Evolutionary conservation across 805 yeast genomes (phyloP).

Genomic region (Saturnispora serradocipensis): DNA sequence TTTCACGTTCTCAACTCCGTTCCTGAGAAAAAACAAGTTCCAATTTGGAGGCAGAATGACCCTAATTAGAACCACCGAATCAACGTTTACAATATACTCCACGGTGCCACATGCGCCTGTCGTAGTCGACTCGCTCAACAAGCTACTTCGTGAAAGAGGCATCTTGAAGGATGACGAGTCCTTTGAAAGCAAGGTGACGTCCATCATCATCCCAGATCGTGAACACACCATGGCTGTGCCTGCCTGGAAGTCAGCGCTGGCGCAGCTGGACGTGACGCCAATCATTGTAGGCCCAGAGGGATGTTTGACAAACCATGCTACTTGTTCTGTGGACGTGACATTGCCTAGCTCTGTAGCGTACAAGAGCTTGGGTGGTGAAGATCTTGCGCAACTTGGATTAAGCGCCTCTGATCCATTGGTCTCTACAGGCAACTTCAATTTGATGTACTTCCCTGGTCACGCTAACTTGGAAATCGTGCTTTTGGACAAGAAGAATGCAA

Average conservation of each 20-base stretch:
- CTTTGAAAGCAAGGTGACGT: conserved; percentile 31
- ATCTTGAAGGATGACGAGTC: conserved; percentile 27
- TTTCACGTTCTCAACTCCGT: conserved; percentile 29
- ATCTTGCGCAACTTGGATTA: conserved; percentile 30
- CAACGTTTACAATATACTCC: conserved; percentile 41
- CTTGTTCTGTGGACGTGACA: neutral
- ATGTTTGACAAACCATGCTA: neutral
- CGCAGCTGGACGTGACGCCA: neutral
- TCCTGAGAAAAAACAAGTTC: conserved; percentile 22
- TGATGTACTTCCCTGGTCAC: conserved; percentile 48
- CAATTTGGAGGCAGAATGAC: conserved; percentile 35
- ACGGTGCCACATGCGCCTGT: conserved; percentile 47
- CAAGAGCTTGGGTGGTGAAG: neutral
- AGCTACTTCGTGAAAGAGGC: conserved; percentile 17
- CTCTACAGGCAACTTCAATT: conserved; percentile 35
- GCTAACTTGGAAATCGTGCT: conserved; percentile 50
- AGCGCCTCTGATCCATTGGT: conserved; percentile 23
- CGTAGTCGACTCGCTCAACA: conserved; percentile 32
- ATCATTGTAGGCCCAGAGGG: conserved; percentile 1
- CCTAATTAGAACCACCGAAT: conserved; percentile 23
- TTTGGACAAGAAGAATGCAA: conserved; percentile 37
- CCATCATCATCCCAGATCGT: conserved; percentile 51
- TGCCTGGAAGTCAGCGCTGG: conserved; percentile 3
- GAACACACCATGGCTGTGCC: conserved; percentile 49
- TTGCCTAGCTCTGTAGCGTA: neutral